Evolutionary conservation across 2,329 filamentous ascomycete species (phyloP).

Genomic region (Colletotrichum kahawae): DNA sequence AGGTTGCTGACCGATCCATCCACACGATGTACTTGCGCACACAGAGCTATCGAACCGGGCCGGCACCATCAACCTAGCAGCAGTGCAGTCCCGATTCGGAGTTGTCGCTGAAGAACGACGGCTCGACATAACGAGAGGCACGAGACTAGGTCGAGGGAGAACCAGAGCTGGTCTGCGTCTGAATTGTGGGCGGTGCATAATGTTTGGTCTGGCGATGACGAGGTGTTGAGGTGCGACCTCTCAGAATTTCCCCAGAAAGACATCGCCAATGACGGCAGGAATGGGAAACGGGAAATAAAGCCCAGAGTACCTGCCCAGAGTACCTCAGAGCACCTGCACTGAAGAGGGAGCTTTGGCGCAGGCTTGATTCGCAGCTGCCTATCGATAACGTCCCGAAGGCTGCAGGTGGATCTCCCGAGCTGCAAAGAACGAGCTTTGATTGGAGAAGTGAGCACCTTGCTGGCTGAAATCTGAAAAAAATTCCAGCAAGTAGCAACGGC

Average conservation of each 20-base stretch:
- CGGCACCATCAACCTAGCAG: neutral
- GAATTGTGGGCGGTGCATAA: neutral
- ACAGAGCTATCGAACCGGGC: neutral
- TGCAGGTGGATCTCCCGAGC: conserved; percentile 3
- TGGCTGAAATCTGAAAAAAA: neutral
- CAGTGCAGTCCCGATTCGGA: neutral
- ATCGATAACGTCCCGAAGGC: conserved; percentile 15
- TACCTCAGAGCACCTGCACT: neutral
- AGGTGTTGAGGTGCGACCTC: neutral
- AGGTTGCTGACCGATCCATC: conserved; percentile 3
- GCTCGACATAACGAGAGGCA: neutral
- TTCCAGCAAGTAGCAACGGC: conserved; percentile 5
- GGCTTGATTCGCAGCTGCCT: neutral
- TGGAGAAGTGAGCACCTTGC: neutral
- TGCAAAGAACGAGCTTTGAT: neutral
- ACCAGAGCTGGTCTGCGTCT: neutral
- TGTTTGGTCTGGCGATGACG: neutral
- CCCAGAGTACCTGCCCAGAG: neutral
- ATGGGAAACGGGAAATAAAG: neutral
- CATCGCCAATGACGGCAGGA: neutral
- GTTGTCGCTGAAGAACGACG: neutral
- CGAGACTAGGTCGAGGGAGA: neutral
- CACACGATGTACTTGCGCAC: neutral
- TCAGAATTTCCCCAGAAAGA: neutral
- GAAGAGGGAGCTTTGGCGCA: conserved; percentile 1